Base-by-base conservation (phyloP, 73 alveolate species). In the Paramecium sonneborni region DNA sequence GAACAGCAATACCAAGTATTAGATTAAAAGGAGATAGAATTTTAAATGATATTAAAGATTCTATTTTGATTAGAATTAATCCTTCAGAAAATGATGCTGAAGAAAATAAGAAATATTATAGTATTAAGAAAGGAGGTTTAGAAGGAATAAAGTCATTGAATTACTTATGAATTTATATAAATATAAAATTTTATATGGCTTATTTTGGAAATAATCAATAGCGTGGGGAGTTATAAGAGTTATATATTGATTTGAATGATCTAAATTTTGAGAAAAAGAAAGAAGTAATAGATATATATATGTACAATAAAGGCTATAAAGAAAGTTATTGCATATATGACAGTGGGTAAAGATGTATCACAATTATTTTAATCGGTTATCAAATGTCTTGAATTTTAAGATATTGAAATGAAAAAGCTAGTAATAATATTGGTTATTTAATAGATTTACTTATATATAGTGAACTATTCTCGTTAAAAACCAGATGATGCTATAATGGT, bases 1-100 rank as follows among this genome's bases (percentile, higher is more conserved):
- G 97, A 0, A 58, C 93, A 20, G 95, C 93, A 28, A 76, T 88
- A 3, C 95, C 94, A 62, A 70, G 96, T 23, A 90, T 95, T 44
- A 57, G 96, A 39, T 24, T 57, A n/a, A 52, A 34, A 30, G 93
- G 95, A 5, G 97, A 95, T 9, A 76, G 57, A 57, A 9, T 57
- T 12, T 1, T 3, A 34, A 76, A 9, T 9, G 15, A 57, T 9
- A 57, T 30, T 34, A 76, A 68, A 41, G 15, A 76, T 76, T 38
- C 30, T 37, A n/a, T 12, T 0, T 76, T 76, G 15, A 12, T 76
- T 1, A 76, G 89, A 76, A 38, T 76, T 12, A 76, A 76, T 37
- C 89, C 89, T 26, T 35, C 69, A 76, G 89, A 76, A 43, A 9
- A 7, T 9, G 57, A 43, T 43, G 12, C 12, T 9, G 12, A 43